phyloP scores from a whole-genome alignment of 2,329 filamentous ascomycete species.

The Penicillium capsulatum region DNA sequence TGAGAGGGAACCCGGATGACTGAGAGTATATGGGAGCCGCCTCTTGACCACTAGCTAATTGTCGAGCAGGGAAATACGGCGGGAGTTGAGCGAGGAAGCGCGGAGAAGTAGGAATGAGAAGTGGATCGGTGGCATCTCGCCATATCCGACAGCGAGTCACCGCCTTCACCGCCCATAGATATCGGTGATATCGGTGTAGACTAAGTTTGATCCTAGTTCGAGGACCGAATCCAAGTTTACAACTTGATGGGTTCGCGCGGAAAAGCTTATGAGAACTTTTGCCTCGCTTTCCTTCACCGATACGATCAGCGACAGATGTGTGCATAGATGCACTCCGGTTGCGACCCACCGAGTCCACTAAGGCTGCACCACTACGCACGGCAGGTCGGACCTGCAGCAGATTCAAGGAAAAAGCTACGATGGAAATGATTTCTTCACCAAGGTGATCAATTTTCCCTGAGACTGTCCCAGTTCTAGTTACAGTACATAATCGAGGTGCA shows the following conservation, averaged over 20 bases:
- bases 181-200: too few relatives aligned
- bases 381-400: neutral
- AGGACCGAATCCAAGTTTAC: too few relatives aligned
- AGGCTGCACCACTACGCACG: neutral
- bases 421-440: slow-evolving; percentile 13
- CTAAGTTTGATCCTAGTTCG: too few relatives aligned
- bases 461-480: slow-evolving; percentile 20
- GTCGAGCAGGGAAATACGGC: neutral
- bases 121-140: slow-evolving; percentile 23
- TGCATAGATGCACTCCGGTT: too few relatives aligned
- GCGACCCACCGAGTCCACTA: too few relatives aligned
- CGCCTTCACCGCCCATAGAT: slow-evolving; percentile 19
- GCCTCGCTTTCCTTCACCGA: too few relatives aligned
- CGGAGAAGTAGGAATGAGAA: slow-evolving; percentile 4
- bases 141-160: slow-evolving; percentile 16
- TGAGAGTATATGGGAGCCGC: too few relatives aligned
- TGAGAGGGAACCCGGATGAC: too few relatives aligned
- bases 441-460: slow-evolving; percentile 20
- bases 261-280: too few relatives aligned
- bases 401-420: neutral
- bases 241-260: neutral
- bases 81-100: neutral
- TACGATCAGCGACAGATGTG: too few relatives aligned
- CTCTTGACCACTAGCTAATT: neutral
- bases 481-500: slow-evolving; percentile 15